These are phyloP conservation scores for Salix brachista DNA, from an alignment of 345 rosid species.

Conservation along the genomic window DNA sequence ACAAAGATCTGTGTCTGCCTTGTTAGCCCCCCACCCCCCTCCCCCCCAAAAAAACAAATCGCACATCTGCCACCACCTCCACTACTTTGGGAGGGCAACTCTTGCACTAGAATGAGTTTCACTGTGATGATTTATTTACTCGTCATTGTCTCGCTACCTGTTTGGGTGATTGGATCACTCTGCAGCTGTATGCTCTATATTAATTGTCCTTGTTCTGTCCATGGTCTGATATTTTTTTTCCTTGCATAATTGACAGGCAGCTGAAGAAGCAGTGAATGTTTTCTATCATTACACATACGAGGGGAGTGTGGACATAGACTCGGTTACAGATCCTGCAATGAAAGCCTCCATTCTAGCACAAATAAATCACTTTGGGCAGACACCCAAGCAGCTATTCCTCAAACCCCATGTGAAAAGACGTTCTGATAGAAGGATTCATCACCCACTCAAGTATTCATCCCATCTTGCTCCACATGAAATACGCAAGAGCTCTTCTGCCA, in stretches of 20 bases:
- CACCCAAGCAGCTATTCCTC: constrained; percentile 94
- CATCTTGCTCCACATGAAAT: constrained; percentile 83
- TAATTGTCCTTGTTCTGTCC: background rate
- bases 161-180: background rate
- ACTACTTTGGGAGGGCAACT: background rate
- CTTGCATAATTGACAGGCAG: constrained; percentile 54
- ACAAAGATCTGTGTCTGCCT: background rate
- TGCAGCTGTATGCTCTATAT: background rate
- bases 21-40: background rate
- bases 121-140: background rate
- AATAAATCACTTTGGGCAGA: constrained; percentile 98
- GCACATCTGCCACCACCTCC: background rate
- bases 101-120: background rate
- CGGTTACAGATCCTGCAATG: constrained; percentile 96
- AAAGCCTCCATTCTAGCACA: constrained; percentile 99
- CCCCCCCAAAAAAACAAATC: background rate
- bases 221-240: constrained; percentile 11
- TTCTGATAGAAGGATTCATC: constrained; percentile 65
- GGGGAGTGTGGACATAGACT: constrained; percentile 98
- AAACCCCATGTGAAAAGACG: constrained; percentile 89
- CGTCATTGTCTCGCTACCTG: background rate
- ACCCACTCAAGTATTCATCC: constrained; percentile 78
- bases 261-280: constrained; percentile 98
- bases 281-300: constrained; percentile 99
- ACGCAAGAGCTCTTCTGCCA: constrained; percentile 69